Conservation (phyloP, 768 basidiomycete species). For the Tremella fuciformis region DNA sequence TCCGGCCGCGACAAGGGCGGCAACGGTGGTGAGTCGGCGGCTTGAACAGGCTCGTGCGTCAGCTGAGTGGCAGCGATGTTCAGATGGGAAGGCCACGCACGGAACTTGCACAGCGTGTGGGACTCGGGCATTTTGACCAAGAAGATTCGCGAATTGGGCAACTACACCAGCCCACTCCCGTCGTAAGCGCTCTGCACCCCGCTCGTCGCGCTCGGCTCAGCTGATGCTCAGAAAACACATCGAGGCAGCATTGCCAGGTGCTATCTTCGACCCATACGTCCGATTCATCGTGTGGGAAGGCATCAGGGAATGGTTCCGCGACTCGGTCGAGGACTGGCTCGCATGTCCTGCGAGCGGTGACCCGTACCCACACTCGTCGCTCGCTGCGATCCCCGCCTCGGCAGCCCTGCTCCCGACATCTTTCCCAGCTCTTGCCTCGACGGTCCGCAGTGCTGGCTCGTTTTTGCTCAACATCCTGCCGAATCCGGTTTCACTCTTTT, state of each 20-base stretch:
- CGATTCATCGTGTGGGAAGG: constrained; percentile 86
- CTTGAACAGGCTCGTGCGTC: constrained; percentile 5
- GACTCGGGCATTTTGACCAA: constrained; percentile 78
- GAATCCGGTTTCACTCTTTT: not conserved
- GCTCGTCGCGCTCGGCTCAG: not conserved
- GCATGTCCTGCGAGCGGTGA: constrained; percentile 58
- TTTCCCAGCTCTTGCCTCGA: constrained; percentile 17
- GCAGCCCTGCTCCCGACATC: constrained; percentile 5
- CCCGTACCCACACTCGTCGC: constrained; percentile 45
- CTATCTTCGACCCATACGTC: constrained; percentile 83
- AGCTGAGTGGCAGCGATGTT: constrained; percentile 58
- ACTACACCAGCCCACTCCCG: constrained; percentile 75
- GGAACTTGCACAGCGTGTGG: constrained; percentile 85
- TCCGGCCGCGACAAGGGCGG: constrained; percentile 84
- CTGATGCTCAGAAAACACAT: constrained; percentile 56
- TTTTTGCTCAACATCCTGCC: constrained; percentile 21
- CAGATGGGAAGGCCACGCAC: constrained; percentile 63
- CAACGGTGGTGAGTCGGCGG: constrained; percentile 59
- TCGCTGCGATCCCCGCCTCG: constrained; percentile 21
- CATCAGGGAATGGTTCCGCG: constrained; percentile 64
- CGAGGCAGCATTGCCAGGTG: constrained; percentile 66
- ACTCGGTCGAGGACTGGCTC: constrained; percentile 65
- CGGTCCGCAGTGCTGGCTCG: constrained; percentile 17
- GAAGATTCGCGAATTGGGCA: constrained; percentile 70
- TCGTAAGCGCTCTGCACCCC: constrained; percentile 49